Conservation (phyloP, 495 filamentous ascomycete species). For the Xylaria castorea region DNA sequence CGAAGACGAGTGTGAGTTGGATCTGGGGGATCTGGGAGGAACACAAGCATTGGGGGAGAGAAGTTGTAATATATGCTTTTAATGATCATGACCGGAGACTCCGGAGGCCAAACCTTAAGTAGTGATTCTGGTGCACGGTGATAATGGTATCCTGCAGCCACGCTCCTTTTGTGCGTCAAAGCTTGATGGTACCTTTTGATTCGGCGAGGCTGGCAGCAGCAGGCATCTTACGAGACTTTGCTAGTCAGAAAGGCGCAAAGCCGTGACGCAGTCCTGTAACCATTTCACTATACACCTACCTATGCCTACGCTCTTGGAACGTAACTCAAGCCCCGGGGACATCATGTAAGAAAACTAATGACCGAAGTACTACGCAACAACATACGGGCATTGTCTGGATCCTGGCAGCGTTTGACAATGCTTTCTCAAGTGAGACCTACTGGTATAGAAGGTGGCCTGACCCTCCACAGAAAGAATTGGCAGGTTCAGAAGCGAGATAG, state of each 20-base stretch:
- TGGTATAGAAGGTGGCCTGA: not conserved
- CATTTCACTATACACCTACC: constrained; percentile 6
- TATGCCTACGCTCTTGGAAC: constrained; percentile 5
- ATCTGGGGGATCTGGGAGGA: constrained; percentile 17
- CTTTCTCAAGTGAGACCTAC: constrained; percentile 5
- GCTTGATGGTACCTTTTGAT: not conserved
- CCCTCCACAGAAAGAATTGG: not conserved
- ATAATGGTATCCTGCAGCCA: constrained; percentile 17
- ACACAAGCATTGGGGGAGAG: constrained; percentile 15
- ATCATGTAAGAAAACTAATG: not conserved
- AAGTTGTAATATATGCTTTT: constrained; percentile 5
- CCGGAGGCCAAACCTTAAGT: constrained; percentile 7
- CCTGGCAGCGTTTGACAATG: constrained; percentile 1
- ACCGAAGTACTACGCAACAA: not conserved
- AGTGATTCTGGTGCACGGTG: not conserved
- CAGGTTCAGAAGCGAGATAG: constrained; percentile 5
- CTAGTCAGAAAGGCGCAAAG: not conserved
- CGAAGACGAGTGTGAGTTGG: not conserved
- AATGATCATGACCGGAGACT: constrained; percentile 2
- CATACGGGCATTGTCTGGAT: not conserved
- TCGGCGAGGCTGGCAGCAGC: not conserved
- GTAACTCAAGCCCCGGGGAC: constrained; percentile 4
- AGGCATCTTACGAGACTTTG: not conserved
- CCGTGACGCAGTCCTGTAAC: constrained; percentile 14
- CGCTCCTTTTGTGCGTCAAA: constrained; percentile 12